Evolutionary conservation across 2,329 filamentous ascomycete genomes (phyloP).

Genomic region (Aspergillus pseudoterreus): DNA sequence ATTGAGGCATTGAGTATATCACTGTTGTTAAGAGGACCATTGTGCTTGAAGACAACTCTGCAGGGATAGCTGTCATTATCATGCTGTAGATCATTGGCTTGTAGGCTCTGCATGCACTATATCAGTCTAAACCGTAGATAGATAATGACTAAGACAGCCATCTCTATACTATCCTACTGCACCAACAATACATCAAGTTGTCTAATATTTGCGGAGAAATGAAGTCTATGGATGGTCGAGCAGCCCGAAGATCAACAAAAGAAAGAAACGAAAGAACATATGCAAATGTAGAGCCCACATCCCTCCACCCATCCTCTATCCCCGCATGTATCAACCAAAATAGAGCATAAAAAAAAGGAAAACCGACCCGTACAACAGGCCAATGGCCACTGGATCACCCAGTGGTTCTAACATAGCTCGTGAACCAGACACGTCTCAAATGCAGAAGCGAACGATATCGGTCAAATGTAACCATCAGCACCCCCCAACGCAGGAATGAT

Average conservation of each 20-base stretch:
- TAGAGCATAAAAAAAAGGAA: background rate
- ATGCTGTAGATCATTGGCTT: no score
- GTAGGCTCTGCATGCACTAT: no score
- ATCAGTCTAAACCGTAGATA: no score
- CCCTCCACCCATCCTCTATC: background rate
- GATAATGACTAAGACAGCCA: no score
- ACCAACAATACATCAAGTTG: no score
- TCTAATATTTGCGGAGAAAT: background rate
- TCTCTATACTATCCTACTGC: no score
- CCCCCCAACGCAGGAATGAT: background rate
- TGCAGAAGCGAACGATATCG: conserved; percentile 1
- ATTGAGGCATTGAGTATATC: no score
- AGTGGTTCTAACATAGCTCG: conserved; percentile 11
- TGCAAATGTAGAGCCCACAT: no score
- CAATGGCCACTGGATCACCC: background rate
- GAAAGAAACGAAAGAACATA: background rate
- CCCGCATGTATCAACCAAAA: no score
- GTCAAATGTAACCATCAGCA: conserved; percentile 3
- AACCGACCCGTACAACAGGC: conserved; percentile 14
- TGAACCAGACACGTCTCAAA: conserved; percentile 12
- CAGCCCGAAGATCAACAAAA: conserved; percentile 3
- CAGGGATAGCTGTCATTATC: no score
- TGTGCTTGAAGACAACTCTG: no score
- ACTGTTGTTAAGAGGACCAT: no score
- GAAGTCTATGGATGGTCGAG: background rate